A percentile compares a stretch with the other conserved stretches of the same genome.
These are phyloP conservation scores for Smittium mucronatum DNA, from an alignment of 371 early-diverging fungal genomes.

Conservation along the genomic window DNA sequence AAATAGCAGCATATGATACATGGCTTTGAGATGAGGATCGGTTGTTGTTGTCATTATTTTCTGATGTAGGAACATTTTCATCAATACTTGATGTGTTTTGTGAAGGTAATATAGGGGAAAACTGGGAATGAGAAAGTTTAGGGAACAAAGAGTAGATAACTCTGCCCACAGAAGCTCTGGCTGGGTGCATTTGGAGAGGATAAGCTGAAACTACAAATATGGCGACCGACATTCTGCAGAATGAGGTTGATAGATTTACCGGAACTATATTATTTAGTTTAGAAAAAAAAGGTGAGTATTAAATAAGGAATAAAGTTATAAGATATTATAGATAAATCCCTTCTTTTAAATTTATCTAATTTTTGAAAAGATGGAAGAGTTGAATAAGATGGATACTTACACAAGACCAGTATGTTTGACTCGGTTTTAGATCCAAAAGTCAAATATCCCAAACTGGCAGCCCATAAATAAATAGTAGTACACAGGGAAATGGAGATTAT, in stretches of 20 bases:
- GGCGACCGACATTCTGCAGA: constrained; percentile 81
- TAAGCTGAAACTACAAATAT: constrained; percentile 87
- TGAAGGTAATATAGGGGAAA: background rate
- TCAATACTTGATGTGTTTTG: background rate
- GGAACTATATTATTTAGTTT: constrained; percentile 9
- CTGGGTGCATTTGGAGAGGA: constrained; percentile 96
- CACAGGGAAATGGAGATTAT: constrained; percentile 64
- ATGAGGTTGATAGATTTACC: constrained; percentile 52
- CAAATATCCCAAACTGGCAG: constrained; percentile 90
- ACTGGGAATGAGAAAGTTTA: background rate
- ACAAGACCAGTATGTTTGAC: constrained; percentile 64
- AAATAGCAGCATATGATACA: background rate
- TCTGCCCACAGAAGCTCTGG: constrained; percentile 83
- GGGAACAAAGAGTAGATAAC: constrained; percentile 1
- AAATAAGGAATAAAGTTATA: no score
- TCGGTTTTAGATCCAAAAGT: constrained; percentile 78
- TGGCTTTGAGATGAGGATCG: background rate
- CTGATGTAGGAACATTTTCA: no score
- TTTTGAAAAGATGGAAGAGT: no score
- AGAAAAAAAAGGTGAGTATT: constrained; percentile 13
- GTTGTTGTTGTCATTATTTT: no score
- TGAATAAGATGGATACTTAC: background rate
- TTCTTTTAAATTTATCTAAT: no score
- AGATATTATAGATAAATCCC: no score
- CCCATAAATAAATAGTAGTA: constrained; percentile 66